Conservation (phyloP, 1,284 basidiomycete species). For the Athelia sp. region DNA sequence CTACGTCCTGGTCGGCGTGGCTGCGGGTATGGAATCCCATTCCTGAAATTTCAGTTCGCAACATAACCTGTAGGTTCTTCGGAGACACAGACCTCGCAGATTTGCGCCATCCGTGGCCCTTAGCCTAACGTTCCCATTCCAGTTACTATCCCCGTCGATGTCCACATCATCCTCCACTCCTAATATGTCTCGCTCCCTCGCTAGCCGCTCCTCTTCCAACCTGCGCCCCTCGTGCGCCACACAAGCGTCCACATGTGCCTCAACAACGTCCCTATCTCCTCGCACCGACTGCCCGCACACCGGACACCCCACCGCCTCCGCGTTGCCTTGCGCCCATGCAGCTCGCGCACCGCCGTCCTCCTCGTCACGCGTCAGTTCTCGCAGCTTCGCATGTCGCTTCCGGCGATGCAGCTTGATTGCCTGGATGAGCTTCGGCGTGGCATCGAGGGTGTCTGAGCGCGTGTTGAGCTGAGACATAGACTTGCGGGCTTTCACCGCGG, state of each 20-base stretch:
- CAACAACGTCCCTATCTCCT: conserved; percentile 66
- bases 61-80: neutral
- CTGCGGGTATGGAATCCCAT: conserved; percentile 64
- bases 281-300: conserved; percentile 52
- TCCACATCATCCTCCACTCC: conserved; percentile 29
- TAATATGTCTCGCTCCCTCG: conserved; percentile 22
- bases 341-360: conserved; percentile 35
- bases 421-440: conserved; percentile 49
- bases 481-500: conserved; percentile 62
- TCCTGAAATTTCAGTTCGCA: conserved; percentile 36
- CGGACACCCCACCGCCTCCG: conserved; percentile 51
- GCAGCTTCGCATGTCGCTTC: conserved; percentile 54
- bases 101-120: conserved; percentile 30
- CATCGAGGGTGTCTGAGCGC: conserved; percentile 29
- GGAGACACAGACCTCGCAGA: conserved; percentile 28
- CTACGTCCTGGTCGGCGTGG: conserved; percentile 52
- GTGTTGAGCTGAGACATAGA: conserved; percentile 33
- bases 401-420: conserved; percentile 60
- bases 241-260: conserved; percentile 75
- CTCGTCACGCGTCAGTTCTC: conserved; percentile 58
- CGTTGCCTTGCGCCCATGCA: conserved; percentile 22
- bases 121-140: conserved; percentile 15
- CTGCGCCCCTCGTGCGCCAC: conserved; percentile 49
- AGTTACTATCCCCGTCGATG: conserved; percentile 24
- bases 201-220: conserved; percentile 35